These are phyloP conservation scores for Musa schizocarpa DNA, from an alignment of 176 grass and related monocot species.

Conservation along the genomic window DNA sequence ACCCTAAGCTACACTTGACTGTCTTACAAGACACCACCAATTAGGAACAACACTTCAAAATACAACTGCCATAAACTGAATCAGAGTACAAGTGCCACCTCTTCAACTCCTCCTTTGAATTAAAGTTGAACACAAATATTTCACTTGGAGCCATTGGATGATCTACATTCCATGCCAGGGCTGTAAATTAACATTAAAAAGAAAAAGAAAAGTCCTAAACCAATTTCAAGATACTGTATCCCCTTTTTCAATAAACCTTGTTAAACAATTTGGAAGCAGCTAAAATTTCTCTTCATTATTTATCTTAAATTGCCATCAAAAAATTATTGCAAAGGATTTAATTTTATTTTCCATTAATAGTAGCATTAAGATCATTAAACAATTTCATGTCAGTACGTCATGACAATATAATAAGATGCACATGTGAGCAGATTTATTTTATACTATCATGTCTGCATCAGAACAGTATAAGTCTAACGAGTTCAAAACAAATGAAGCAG, in stretches of 20 bases:
- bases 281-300: no score
- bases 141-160: conserved; percentile 75
- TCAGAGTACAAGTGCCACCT: conserved; percentile 89
- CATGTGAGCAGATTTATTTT: neutral
- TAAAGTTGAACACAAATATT: conserved; percentile 70
- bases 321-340: no score
- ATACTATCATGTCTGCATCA: neutral
- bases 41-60: neutral
- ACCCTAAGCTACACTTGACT: neutral
- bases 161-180: conserved; percentile 56
- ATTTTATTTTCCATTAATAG: no score
- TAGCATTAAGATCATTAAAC: neutral
- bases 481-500: neutral
- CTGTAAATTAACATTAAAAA: conserved; percentile 28
- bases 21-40: neutral
- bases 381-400: neutral
- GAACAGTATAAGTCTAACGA: neutral
- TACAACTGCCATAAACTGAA: conserved; percentile 74
- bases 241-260: no score
- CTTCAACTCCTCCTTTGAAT: conserved; percentile 78
- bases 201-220: neutral
- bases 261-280: neutral
- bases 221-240: neutral
- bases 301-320: no score
- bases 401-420: neutral